Percentiles rank a stretch among this genome's conserved stretches.
Evolutionary conservation across 306 rosid species (phyloP).

Genomic region (Lagenaria siceraria): DNA sequence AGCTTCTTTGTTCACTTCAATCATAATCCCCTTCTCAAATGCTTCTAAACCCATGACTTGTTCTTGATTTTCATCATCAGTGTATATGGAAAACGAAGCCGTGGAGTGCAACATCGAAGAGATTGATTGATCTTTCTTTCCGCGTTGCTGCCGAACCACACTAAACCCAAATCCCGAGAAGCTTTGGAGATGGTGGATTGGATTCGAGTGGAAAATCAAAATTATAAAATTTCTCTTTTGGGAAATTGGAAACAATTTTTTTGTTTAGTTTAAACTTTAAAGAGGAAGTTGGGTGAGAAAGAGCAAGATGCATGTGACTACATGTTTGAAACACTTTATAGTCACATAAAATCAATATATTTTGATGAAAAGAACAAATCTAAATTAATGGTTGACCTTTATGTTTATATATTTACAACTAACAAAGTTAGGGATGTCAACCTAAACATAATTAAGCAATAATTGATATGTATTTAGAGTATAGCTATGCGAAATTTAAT

Average conservation of each 20-base stretch:
- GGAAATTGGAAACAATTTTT: background rate
- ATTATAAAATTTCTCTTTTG: background rate
- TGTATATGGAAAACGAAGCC: slow-evolving; percentile 39
- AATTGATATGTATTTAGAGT: no score
- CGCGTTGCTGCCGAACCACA: background rate
- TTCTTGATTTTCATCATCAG: slow-evolving; percentile 10
- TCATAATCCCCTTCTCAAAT: slow-evolving; percentile 21
- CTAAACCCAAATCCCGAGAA: background rate
- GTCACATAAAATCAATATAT: background rate
- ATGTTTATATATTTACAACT: no score
- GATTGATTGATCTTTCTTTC: background rate
- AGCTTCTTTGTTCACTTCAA: slow-evolving; percentile 20
- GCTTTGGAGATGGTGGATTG: background rate
- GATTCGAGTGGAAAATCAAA: background rate
- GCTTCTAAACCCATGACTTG: slow-evolving; percentile 10
- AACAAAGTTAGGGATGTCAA: no score
- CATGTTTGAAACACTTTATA: background rate
- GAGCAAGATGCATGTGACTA: background rate
- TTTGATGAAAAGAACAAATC: background rate
- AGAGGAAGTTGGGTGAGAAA: background rate
- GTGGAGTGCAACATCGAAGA: slow-evolving; percentile 26
- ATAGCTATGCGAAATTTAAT: no score
- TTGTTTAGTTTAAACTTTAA: background rate
- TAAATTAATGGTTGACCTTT: background rate
- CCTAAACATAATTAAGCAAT: no score